Percentiles rank a stretch among this genome's conserved stretches.
phyloP scores from a whole-genome alignment of 108 stramenopile genomes.

The Discostella stelligeroides region DNA sequence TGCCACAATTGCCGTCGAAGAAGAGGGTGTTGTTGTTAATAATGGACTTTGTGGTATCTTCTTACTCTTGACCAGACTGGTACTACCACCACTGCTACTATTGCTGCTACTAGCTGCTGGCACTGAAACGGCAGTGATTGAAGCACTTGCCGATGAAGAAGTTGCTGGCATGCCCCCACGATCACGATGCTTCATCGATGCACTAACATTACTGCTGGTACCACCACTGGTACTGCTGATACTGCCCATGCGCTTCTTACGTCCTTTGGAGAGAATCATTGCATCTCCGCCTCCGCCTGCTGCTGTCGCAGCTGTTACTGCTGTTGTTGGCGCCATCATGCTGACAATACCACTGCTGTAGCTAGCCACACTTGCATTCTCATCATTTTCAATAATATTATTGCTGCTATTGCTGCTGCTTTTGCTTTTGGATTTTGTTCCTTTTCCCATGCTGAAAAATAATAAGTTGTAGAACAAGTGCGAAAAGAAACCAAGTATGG shows the following conservation, averaged over 20 bases:
- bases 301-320: not conserved
- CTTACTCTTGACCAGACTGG: not conserved
- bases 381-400: not conserved
- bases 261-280: slow-evolving; percentile 3
- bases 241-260: slow-evolving; percentile 12
- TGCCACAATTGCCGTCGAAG: too few species aligned
- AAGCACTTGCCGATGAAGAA: not conserved
- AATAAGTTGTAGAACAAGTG: too few species aligned
- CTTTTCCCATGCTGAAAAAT: not conserved
- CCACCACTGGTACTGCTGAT: not conserved
- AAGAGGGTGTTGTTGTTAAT: too few species aligned
- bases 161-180: too few species aligned
- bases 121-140: too few species aligned
- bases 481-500: too few species aligned
- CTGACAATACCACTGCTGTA: not conserved
- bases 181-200: too few species aligned
- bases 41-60: too few species aligned
- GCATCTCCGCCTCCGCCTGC: not conserved
- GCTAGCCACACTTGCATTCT: not conserved
- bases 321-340: not conserved
- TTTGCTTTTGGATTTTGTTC: not conserved
- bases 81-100: not conserved
- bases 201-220: not conserved
- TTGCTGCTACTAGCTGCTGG: too few species aligned
- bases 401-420: not conserved